Evolutionary conservation across 208 protist genomes (phyloP), one percentile per base, ranked within the genome.

Genomic region (Leishmania turanica): DNA sequence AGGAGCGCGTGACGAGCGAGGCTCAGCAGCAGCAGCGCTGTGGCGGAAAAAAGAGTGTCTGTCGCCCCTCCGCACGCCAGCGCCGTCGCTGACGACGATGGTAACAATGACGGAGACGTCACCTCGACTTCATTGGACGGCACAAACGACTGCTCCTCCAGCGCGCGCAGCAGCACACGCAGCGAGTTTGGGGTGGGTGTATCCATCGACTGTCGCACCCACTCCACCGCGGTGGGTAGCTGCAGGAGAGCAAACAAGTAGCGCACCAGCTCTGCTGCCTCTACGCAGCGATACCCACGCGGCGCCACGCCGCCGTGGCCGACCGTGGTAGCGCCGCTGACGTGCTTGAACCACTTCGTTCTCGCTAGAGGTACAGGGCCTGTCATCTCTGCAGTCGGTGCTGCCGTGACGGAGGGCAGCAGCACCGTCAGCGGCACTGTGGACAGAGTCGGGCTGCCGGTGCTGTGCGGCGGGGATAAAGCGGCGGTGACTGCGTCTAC

Each of bases 11-110:
- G 85, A 11, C 82, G 81, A 6, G 71, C 64, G 37, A 89, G 72
- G 58, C 75, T 82, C 47, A 89, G 65, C 72, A 89, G 82, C 75
- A 86, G 75, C 75, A 83, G 70, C 53, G 79, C 82, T 21, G 83
- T 84, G 1, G 82, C 78, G 13, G 82, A 82, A 70, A 89, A 86
- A 21, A 89, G 66, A 11, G 76, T 85, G 37, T 83, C 75, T 27
- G 80, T 78, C 3, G 75, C 74, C 56, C 78, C 78, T n/a, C 75
- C 74, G 8, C 66, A 62, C 31, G 71, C 75, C 37, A 82, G 74
- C 42, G 79, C 54, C 47, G 70, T 51, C 40, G 78, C 51, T 54
- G 82, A 56, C 37, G 72, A 68, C 34, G 64, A 71, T n/a, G 58
- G 45, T 51, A 42, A 60, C 65, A 73, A 75, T 19, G 65, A 83